Evolutionary conservation across 2,329 filamentous ascomycete genomes (phyloP).

Genomic region (Sarocladium kiliense): DNA sequence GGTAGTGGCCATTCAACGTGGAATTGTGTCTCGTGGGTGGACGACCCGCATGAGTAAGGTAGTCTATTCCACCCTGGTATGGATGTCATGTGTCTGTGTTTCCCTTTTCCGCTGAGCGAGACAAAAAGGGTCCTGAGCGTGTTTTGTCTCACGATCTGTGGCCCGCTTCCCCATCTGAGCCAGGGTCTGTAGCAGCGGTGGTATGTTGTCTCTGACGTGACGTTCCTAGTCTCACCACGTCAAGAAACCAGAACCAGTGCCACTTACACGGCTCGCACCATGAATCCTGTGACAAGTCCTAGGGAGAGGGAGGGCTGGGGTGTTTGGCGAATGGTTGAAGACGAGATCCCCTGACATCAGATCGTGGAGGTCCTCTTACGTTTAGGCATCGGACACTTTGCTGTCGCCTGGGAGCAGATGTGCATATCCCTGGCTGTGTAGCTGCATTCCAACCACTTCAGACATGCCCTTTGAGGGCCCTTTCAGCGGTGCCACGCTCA

Average conservation of each 20-base stretch:
- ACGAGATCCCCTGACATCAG: too few relatives aligned
- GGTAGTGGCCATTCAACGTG: not conserved
- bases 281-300: not conserved
- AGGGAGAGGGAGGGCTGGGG: not conserved
- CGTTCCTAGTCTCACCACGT: not conserved
- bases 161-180: not conserved
- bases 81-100: not conserved
- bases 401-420: too few relatives aligned
- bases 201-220: not conserved
- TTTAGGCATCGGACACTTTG: too few relatives aligned
- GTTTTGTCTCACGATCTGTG: slow-evolving; percentile 4
- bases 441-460: not conserved
- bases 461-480: not conserved
- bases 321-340: not conserved
- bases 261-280: not conserved
- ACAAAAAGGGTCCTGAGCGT: slow-evolving; percentile 1
- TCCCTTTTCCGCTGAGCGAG: not conserved
- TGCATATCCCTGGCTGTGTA: too few relatives aligned
- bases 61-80: not conserved
- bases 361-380: too few relatives aligned
- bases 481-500: not conserved
- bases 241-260: not conserved
- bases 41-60: not conserved
- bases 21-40: not conserved
- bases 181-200: not conserved